Evolutionary conservation across 345 rosid genomes (phyloP).

Genomic region (Moricandia arvensis): DNA sequence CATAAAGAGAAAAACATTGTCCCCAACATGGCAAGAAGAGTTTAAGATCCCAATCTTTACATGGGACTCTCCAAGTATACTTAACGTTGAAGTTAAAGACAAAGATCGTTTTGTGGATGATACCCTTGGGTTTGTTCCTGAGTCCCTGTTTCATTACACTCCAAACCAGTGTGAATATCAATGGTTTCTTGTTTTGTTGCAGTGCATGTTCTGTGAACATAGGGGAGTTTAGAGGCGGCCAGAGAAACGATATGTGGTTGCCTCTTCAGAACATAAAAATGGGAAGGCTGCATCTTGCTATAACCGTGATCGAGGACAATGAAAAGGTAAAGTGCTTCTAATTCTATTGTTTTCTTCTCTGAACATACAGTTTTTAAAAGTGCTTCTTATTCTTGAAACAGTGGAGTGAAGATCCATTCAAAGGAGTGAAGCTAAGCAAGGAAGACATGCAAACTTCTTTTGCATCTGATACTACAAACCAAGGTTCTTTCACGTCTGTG

Average conservation of each 20-base stretch:
- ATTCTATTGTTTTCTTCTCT: not conserved
- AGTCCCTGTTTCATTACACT: not conserved
- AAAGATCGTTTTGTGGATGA: conserved; percentile 85
- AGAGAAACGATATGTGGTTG: conserved; percentile 86
- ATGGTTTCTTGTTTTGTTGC: conserved; percentile 17
- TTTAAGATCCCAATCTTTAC: conserved; percentile 73
- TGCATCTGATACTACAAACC: conserved; percentile 38
- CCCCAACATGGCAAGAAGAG: conserved; percentile 91
- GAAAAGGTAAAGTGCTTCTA: conserved; percentile 45
- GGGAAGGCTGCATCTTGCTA: conserved; percentile 81
- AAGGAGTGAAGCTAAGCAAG: conserved; percentile 38
- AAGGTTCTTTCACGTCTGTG: conserved; percentile 47
- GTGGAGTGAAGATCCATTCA: conserved; percentile 37
- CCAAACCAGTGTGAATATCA: not conserved
- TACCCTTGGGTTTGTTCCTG: conserved; percentile 69
- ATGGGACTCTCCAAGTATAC: conserved; percentile 70
- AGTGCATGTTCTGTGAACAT: conserved; percentile 66
- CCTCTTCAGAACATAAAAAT: conserved; percentile 72
- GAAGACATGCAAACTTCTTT: conserved; percentile 47
- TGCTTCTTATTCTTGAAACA: conserved; percentile 29
- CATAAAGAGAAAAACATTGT: conserved; percentile 63
- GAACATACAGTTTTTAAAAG: not conserved
- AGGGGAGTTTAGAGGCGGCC: conserved; percentile 58
- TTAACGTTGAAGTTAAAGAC: conserved; percentile 75
- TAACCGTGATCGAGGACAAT: conserved; percentile 61